Base-by-base conservation (phyloP, 2,329 filamentous ascomycete species). In the Endothia cerciana region DNA sequence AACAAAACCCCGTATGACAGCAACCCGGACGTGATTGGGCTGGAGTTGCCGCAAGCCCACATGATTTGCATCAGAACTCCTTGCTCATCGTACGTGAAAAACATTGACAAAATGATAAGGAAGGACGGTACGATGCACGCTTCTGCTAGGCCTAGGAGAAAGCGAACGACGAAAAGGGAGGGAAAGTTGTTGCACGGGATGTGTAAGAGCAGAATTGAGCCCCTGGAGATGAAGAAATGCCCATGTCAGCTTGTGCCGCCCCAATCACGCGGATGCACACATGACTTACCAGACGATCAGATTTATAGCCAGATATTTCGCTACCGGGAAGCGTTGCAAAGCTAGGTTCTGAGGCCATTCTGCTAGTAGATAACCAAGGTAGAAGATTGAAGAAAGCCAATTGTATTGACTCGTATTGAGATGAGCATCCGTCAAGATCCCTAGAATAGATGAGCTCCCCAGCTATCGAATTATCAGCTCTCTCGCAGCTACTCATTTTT, bases 41-140 rank as follows among this genome's bases (percentile, higher is more conserved):
- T 75, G 0, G 71, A 71, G 62, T 77, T 78, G 1, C 77, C 77
- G 33, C 77, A 73, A 3, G 77, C 76, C 77, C 77, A 80, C 76
- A 78, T 78, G n/a, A 76, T 73, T 1, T 76, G 76, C 77, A 74
- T 74, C 60, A 74, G 30, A 1, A 74, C 70, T 3, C 72, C 71
- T 59, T 78, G 77, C 65, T 78, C 76, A 15, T 73, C 69, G 57
- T 76, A 77, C 0, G 74, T 77, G 66, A 76, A 77, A 62, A 77
- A 77, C 73, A 78, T 77, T 4, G 74, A 77, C 68, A 73, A 63
- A 40, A 68, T 71, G 25, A 74, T 67, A 4, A 72, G 47, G 30
- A 71, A 72, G 1, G 70, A 64, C 1, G 70, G 70, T 4, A 72
- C 70, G 3, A 72, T 72, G 30, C 68, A 72, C 0, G 70, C 73